phyloP scores from a whole-genome alignment of 768 basidiomycete species.

The Pisolithus microcarpus region DNA sequence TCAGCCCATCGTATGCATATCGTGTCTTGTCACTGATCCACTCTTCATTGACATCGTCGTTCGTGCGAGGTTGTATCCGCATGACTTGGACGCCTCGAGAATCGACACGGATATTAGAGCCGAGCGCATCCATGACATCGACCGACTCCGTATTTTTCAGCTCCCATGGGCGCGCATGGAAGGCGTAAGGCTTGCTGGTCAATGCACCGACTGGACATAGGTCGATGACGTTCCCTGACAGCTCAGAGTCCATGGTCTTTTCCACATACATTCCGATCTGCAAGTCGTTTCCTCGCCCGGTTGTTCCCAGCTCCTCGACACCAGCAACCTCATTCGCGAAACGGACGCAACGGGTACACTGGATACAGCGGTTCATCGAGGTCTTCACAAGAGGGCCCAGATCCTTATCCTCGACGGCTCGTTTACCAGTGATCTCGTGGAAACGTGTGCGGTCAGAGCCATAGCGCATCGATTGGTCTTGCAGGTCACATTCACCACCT shows the following conservation, averaged over 20 bases:
- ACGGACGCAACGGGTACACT: constrained; percentile 97
- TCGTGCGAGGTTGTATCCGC: constrained; percentile 93
- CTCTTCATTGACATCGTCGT: constrained; percentile 98
- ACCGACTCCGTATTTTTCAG: constrained; percentile 96
- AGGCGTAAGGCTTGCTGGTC: constrained; percentile 97
- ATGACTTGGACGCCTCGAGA: constrained; percentile 94
- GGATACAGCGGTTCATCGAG: constrained; percentile 97
- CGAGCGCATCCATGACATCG: constrained; percentile 92
- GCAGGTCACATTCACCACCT: constrained; percentile 97
- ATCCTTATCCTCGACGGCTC: constrained; percentile 97
- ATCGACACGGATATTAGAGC: constrained; percentile 94
- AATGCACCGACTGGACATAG: constrained; percentile 97
- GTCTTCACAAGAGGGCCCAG: constrained; percentile 98
- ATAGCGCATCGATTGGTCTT: constrained; percentile 99
- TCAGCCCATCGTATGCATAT: constrained; percentile 91
- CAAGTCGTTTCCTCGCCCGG: constrained; percentile 95
- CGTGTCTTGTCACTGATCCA: constrained; percentile 99
- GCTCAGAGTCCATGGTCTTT: constrained; percentile 95
- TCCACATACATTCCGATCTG: constrained; percentile 98
- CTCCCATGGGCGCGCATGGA: constrained; percentile 97
- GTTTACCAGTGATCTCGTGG: constrained; percentile 97
- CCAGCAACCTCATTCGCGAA: constrained; percentile 99
- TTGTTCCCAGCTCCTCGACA: constrained; percentile 94
- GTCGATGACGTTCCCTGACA: constrained; percentile 95
- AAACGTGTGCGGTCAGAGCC: constrained; percentile 96